phyloP scores from a whole-genome alignment of 2,329 filamentous ascomycete species.

The Fusarium sp. region DNA sequence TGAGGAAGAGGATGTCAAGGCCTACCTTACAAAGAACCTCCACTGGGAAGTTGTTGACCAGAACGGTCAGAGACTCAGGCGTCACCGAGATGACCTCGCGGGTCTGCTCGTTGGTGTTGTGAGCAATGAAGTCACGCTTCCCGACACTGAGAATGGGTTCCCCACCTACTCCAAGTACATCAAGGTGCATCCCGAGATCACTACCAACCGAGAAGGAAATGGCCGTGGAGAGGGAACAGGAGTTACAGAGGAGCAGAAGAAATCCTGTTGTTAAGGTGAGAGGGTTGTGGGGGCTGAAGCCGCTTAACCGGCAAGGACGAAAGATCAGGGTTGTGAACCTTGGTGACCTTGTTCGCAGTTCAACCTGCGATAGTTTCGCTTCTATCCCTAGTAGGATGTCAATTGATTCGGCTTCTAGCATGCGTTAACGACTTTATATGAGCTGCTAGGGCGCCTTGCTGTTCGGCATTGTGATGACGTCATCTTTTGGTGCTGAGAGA shows the following conservation, averaged over 20 bases:
- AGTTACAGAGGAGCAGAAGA: background rate
- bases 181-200: background rate
- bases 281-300: background rate
- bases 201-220: background rate
- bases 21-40: background rate
- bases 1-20: background rate
- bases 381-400: background rate
- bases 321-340: background rate
- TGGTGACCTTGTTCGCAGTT: background rate
- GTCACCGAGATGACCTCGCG: background rate
- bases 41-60: slow-evolving; percentile 12
- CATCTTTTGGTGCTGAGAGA: background rate
- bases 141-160: background rate
- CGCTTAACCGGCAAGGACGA: background rate
- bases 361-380: background rate
- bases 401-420: background rate
- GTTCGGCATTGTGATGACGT: background rate
- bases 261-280: background rate
- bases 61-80: background rate
- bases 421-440: background rate
- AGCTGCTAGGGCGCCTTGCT: background rate
- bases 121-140: background rate
- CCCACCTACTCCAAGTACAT: background rate
- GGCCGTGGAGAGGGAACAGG: background rate
- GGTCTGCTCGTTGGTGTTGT: background rate